These are phyloP conservation scores for Penicillium carneum DNA, from an alignment of 2,329 filamentous ascomycete genomes.

Conservation along the genomic window DNA sequence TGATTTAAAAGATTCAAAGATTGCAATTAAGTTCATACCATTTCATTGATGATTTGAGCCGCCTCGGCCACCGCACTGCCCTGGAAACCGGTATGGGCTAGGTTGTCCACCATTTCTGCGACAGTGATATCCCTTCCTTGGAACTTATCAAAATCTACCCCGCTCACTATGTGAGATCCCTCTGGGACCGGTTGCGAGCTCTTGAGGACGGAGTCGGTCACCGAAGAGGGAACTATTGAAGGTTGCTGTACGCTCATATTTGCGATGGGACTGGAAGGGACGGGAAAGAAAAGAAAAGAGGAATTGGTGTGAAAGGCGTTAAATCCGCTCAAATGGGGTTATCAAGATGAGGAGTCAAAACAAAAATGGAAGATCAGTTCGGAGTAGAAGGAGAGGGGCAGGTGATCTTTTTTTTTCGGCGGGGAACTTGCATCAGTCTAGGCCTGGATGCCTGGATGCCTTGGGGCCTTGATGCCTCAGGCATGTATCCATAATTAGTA, in stretches of 20 bases:
- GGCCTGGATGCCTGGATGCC: conserved; percentile 6
- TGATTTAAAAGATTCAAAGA: background rate
- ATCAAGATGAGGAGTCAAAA: background rate
- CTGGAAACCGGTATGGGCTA: conserved; percentile 87
- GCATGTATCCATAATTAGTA: background rate
- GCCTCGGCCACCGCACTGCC: conserved; percentile 83
- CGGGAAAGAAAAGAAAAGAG: conserved; percentile 50
- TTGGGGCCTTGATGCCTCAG: background rate
- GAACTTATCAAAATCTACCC: conserved; percentile 88
- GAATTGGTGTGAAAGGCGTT: too few species aligned
- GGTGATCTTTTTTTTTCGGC: conserved; percentile 23
- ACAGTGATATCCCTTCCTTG: conserved; percentile 77
- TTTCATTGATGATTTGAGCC: conserved; percentile 89
- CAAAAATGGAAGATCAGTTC: background rate
- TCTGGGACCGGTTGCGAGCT: conserved; percentile 81
- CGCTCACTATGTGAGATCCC: conserved; percentile 79
- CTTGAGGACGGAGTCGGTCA: conserved; percentile 82
- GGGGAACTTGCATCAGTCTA: conserved; percentile 20
- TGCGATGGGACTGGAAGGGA: background rate
- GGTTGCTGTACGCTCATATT: conserved; percentile 35
- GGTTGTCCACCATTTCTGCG: conserved; percentile 79
- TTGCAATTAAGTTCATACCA: conserved; percentile 66
- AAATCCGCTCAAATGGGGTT: background rate
- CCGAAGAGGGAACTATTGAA: conserved; percentile 62
- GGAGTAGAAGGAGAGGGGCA: conserved; percentile 15